Percentiles rank a stretch among this genome's conserved stretches.
Evolutionary conservation across 1,139 yeast genomes (phyloP).

Genomic region (Hyphopichia burtonii): DNA sequence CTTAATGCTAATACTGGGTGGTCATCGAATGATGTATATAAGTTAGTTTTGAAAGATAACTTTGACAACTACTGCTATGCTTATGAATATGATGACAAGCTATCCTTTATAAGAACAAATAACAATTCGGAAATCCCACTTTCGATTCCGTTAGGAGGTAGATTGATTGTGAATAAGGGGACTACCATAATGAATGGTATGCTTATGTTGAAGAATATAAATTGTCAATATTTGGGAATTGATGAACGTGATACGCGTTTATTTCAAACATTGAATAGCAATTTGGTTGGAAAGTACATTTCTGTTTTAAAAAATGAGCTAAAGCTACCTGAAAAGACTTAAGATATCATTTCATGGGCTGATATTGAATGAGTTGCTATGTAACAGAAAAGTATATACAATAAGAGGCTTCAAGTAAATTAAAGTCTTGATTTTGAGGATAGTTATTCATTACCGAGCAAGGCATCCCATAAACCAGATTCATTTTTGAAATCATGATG

Average conservation of each 20-base stretch:
- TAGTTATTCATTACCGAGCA: constrained; percentile 32
- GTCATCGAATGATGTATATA: constrained; percentile 21
- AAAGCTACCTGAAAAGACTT: background rate
- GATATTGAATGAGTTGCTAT: background rate
- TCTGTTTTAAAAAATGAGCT: constrained; percentile 25
- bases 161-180: constrained; percentile 31
- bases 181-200: constrained; percentile 35
- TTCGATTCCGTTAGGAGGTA: constrained; percentile 40
- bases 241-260: constrained; percentile 22
- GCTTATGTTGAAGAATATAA: constrained; percentile 26
- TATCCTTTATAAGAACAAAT: constrained; percentile 28
- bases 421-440: constrained; percentile 4
- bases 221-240: constrained; percentile 36
- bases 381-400: background rate
- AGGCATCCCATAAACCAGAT: constrained; percentile 72
- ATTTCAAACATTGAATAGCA: constrained; percentile 27
- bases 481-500: constrained; percentile 82
- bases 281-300: constrained; percentile 35
- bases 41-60: constrained; percentile 33
- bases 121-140: constrained; percentile 22
- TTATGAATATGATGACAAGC: constrained; percentile 36
- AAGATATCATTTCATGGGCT: too few species aligned
- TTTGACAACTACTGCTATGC: constrained; percentile 36
- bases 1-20: background rate
- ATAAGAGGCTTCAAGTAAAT: background rate